A percentile compares a stretch with the other conserved stretches of the same genome.
Conservation (phyloP, 2,329 filamentous ascomycete species). For the Nemania diffusa region DNA sequence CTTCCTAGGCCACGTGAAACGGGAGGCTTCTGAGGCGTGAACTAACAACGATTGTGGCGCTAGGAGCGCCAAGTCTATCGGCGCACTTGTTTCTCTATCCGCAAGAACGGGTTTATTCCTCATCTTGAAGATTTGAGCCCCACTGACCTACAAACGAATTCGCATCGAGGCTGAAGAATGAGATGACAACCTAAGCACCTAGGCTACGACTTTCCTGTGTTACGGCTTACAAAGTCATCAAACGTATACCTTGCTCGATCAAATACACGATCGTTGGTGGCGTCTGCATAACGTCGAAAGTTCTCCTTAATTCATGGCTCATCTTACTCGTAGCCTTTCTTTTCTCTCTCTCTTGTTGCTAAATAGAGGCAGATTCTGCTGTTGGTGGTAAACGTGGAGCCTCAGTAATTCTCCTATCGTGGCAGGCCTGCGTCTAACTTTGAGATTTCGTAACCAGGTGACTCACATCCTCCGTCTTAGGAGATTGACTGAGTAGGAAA, state of each 20-base stretch:
- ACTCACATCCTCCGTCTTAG: background rate
- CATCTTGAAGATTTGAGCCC: background rate
- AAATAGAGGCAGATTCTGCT: background rate
- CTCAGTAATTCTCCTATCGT: background rate
- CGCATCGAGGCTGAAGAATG: background rate
- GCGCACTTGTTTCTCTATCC: background rate
- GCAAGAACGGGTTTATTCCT: background rate
- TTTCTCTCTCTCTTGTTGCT: too few relatives aligned
- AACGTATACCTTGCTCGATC: background rate
- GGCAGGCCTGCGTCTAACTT: background rate
- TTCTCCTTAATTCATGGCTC: background rate
- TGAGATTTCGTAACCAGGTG: background rate
- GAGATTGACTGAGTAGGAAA: background rate
- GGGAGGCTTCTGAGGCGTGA: constrained; percentile 8
- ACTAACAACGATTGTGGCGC: constrained; percentile 15
- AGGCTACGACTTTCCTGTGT: background rate
- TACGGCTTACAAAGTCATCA: background rate
- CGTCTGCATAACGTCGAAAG: background rate
- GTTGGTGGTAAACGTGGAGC: constrained; percentile 9
- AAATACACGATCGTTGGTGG: constrained; percentile 14
- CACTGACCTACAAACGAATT: background rate
- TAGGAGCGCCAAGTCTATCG: constrained; percentile 1
- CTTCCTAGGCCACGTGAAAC: constrained; percentile 6
- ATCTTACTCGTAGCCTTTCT: constrained; percentile 2
- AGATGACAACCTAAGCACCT: background rate